These are phyloP conservation scores for Coemansia nantahalensis DNA, from an alignment of 192 early-diverging fungal species.

Conservation along the genomic window DNA sequence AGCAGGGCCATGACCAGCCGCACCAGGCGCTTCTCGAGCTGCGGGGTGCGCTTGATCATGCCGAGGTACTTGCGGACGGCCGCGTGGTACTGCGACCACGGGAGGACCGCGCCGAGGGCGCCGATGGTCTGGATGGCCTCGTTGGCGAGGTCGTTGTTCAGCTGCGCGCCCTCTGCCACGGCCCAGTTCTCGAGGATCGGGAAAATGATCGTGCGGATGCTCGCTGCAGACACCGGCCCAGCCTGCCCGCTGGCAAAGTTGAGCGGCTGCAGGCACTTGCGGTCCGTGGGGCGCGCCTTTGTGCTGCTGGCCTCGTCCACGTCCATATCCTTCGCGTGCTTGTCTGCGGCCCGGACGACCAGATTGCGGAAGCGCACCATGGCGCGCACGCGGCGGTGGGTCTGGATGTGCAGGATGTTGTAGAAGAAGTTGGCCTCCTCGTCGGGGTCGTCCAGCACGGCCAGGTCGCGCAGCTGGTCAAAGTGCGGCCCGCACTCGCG, in stretches of 20 bases:
- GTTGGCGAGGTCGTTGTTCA: conserved; percentile 76
- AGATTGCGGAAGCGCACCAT: conserved; percentile 67
- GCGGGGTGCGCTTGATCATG: conserved; percentile 60
- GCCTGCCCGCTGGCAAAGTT: conserved; percentile 19
- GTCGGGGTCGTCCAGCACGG: conserved; percentile 35
- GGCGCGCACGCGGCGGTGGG: conserved; percentile 87
- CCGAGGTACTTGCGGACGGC: conserved; percentile 72
- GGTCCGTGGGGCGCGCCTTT: neutral
- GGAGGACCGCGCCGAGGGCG: conserved; percentile 62
- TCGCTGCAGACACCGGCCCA: conserved; percentile 28
- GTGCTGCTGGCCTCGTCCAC: conserved; percentile 14
- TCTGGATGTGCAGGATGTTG: conserved; percentile 94
- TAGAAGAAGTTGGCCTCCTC: conserved; percentile 87
- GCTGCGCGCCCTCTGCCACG: conserved; percentile 64
- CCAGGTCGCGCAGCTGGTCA: conserved; percentile 42
- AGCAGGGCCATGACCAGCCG: conserved; percentile 77
- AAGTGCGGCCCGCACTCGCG: conserved; percentile 32
- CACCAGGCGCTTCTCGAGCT: conserved; percentile 80
- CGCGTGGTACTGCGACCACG: conserved; percentile 84
- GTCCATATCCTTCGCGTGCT: conserved; percentile 23
- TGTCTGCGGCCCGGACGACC: conserved; percentile 6
- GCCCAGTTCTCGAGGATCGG: conserved; percentile 89
- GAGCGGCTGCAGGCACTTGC: conserved; percentile 12
- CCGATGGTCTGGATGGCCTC: conserved; percentile 80
- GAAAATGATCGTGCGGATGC: conserved; percentile 58